Conservation (phyloP, 169 alveolate species). For the Ichthyophthirius multifiliis region DNA sequence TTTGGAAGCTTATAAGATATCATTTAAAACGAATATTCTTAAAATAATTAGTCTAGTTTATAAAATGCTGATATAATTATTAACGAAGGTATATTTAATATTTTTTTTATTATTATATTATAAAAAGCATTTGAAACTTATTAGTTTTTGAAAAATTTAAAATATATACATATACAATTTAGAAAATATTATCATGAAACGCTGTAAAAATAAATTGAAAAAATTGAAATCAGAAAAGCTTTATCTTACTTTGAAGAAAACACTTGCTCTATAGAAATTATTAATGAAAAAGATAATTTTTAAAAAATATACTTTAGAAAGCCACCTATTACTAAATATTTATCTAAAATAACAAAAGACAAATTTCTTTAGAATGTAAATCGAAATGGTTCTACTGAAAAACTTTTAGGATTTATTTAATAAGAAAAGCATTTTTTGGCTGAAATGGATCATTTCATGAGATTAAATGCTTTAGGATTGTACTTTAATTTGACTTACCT, state of each 20-base stretch:
- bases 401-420: constrained; percentile 24
- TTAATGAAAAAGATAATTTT: not conserved
- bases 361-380: constrained; percentile 19
- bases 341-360: constrained; percentile 21
- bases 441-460: constrained; percentile 41
- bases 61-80: too few species aligned
- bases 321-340: constrained; percentile 43
- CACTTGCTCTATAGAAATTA: constrained; percentile 31
- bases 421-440: constrained; percentile 11
- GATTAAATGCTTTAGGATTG: constrained; percentile 7
- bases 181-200: not conserved
- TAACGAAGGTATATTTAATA: too few species aligned
- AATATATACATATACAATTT: not conserved
- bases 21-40: too few species aligned
- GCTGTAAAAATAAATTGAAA: not conserved
- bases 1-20: too few species aligned
- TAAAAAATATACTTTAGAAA: constrained; percentile 48
- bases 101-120: too few species aligned
- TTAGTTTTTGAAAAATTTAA: not conserved
- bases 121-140: too few species aligned
- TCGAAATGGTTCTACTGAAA: constrained; percentile 36
- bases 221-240: not conserved
- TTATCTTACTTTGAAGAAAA: constrained; percentile 1
- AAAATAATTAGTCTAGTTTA: too few species aligned
- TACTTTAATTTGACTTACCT: constrained; percentile 37